Evolutionary conservation across 2,329 filamentous ascomycete species (phyloP).

Genomic region (Neofusicoccum sp.): DNA sequence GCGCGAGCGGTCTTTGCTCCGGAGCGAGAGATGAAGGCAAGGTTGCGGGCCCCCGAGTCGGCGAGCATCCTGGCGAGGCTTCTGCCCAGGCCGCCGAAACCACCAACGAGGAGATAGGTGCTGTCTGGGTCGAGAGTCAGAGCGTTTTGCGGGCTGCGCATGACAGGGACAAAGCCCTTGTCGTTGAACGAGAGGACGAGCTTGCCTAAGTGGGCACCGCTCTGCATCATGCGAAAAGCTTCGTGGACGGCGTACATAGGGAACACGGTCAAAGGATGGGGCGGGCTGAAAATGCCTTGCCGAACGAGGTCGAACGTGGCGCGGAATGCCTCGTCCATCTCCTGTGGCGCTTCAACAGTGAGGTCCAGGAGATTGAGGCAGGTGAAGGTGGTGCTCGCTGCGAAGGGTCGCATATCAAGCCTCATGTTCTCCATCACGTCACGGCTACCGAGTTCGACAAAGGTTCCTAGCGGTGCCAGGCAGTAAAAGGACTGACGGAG

Average conservation of each 20-base stretch:
- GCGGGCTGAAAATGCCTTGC: no score
- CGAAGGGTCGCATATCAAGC: background rate
- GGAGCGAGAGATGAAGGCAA: slow-evolving; percentile 19
- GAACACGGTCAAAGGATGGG: no score
- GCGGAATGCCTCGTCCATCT: no score
- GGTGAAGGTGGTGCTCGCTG: background rate
- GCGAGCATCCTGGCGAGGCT: slow-evolving; percentile 15
- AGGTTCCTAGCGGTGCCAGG: slow-evolving; percentile 31
- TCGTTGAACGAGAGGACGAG: slow-evolving; percentile 22
- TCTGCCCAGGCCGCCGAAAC: slow-evolving; percentile 19
- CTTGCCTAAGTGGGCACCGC: slow-evolving; percentile 23
- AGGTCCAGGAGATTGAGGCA: background rate
- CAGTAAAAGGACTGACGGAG: slow-evolving; percentile 42
- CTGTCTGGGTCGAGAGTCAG: background rate
- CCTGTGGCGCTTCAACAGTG: no score
- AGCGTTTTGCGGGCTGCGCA: background rate
- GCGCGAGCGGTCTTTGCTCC: background rate
- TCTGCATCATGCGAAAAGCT: no score
- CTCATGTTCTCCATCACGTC: background rate
- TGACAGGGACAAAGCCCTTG: background rate
- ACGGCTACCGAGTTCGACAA: slow-evolving; percentile 9
- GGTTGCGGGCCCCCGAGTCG: background rate
- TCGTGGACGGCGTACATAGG: no score
- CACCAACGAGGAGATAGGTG: slow-evolving; percentile 20
- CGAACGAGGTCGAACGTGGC: no score